A percentile compares a stretch with the other conserved stretches of the same genome.
Evolutionary conservation across 345 rosid species (phyloP).

Genomic region (Conringia planisiliqua): DNA sequence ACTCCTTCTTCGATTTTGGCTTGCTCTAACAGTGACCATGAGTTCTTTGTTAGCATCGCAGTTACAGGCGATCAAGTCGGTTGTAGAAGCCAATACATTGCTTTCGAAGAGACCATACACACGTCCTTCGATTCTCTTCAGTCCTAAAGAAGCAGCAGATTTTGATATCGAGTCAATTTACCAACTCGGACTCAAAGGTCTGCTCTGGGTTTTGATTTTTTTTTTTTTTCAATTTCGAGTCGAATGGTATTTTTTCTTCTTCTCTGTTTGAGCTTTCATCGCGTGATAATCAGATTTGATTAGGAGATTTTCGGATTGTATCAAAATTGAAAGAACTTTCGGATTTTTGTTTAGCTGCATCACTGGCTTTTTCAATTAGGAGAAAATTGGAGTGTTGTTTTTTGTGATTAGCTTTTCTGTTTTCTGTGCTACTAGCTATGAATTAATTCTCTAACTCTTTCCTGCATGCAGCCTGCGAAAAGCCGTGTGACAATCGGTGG

Average conservation of each 20-base stretch:
- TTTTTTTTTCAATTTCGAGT: too few species aligned
- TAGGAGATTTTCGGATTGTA: too few species aligned
- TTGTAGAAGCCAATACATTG: slow-evolving; percentile 44
- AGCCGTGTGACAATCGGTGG: slow-evolving; percentile 96
- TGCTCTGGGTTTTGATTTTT: not conserved
- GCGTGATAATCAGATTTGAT: too few species aligned
- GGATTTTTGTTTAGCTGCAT: too few species aligned
- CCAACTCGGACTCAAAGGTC: slow-evolving; percentile 57
- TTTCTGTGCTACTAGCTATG: slow-evolving; percentile 3
- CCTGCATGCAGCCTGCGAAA: slow-evolving; percentile 69
- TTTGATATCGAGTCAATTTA: slow-evolving; percentile 64
- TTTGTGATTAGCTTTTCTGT: too few species aligned
- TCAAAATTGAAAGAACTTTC: too few species aligned
- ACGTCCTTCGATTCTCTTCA: slow-evolving; percentile 40
- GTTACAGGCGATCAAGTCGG: slow-evolving; percentile 55
- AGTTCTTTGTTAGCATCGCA: slow-evolving; percentile 59
- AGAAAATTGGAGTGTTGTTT: too few species aligned
- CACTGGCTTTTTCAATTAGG: too few species aligned
- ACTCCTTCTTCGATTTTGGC: not conserved
- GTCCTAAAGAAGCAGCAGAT: slow-evolving; percentile 48
- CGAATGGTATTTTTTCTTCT: too few species aligned
- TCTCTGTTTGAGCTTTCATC: too few species aligned
- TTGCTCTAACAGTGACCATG: slow-evolving; percentile 38
- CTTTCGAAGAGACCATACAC: slow-evolving; percentile 33
- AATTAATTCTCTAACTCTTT: not conserved